Evolutionary conservation across 2,329 filamentous ascomycete species (phyloP).

Genomic region (Ascosphaera acerosa): DNA sequence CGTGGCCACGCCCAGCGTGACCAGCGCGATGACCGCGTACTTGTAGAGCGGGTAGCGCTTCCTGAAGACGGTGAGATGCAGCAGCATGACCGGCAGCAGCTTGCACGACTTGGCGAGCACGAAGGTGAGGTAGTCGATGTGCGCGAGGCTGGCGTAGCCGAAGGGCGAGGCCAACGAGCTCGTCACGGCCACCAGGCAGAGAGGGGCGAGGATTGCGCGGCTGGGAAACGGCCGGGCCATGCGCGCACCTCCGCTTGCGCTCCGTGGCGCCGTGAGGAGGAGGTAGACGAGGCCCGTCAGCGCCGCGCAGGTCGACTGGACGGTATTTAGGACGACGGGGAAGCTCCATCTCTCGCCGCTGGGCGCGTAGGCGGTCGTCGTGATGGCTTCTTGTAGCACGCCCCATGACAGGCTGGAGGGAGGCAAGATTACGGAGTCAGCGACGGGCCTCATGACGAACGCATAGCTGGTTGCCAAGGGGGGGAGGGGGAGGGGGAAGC

Average conservation of each 20-base stretch:
- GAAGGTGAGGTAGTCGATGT: slow-evolving; percentile 96
- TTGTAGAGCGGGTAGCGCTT: slow-evolving; percentile 85
- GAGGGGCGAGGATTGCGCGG: slow-evolving; percentile 43
- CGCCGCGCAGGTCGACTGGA: slow-evolving; percentile 77
- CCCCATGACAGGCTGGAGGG: slow-evolving; percentile 62
- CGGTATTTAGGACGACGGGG: slow-evolving; percentile 84
- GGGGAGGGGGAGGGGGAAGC: slow-evolving; percentile 4
- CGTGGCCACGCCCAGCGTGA: slow-evolving; percentile 76
- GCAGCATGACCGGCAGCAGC: slow-evolving; percentile 90
- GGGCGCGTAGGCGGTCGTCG: slow-evolving; percentile 55
- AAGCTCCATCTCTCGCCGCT: slow-evolving; percentile 60
- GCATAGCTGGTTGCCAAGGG: background rate
- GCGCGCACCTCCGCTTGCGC: slow-evolving; percentile 16
- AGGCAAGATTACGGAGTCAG: slow-evolving; percentile 5
- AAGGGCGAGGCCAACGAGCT: slow-evolving; percentile 82
- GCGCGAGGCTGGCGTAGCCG: slow-evolving; percentile 71
- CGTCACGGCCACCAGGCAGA: slow-evolving; percentile 67
- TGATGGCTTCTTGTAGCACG: slow-evolving; percentile 88
- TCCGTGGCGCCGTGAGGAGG: slow-evolving; percentile 32
- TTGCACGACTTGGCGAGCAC: slow-evolving; percentile 97
- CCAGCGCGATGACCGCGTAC: slow-evolving; percentile 74
- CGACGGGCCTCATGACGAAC: background rate
- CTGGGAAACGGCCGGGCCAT: slow-evolving; percentile 44
- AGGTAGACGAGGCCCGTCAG: slow-evolving; percentile 64
- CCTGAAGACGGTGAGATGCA: slow-evolving; percentile 80